phyloP scores from a whole-genome alignment of 305 asterid species.

The Caryopteris hybrid region DNA sequence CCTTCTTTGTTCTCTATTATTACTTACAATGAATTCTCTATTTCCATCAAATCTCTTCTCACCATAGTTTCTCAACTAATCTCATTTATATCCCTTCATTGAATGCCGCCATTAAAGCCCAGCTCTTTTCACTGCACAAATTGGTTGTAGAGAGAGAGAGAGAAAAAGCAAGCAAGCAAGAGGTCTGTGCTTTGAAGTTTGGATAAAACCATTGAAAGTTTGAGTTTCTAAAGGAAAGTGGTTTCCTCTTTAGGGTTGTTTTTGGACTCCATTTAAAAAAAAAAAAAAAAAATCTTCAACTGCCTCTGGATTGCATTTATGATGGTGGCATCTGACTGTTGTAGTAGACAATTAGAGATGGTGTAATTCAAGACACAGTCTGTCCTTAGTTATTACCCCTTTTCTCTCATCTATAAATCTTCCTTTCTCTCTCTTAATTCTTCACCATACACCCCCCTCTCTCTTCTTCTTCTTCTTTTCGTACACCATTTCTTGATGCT shows the following conservation, averaged over 20 bases:
- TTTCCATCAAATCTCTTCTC: not conserved
- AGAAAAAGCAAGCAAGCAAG: not conserved
- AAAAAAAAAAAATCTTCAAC: too few relatives aligned
- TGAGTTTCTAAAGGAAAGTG: not conserved
- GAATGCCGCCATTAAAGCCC: slow-evolving; percentile 56
- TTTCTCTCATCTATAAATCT: slow-evolving; percentile 49
- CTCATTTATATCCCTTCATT: slow-evolving; percentile 71
- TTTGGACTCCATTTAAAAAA: slow-evolving; percentile 21
- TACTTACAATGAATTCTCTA: slow-evolving; percentile 20
- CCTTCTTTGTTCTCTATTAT: slow-evolving; percentile 12
- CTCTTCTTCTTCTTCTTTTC: not conserved
- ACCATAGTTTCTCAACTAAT: slow-evolving; percentile 63
- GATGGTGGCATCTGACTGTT: slow-evolving; percentile 49
- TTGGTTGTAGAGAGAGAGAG: slow-evolving; percentile 46
- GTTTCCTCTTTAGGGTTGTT: not conserved
- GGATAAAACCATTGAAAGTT: slow-evolving; percentile 21
- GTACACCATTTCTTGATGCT: not conserved
- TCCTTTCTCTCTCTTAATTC: slow-evolving; percentile 19
- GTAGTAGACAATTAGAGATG: slow-evolving; percentile 36
- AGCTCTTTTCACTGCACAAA: slow-evolving; percentile 51
- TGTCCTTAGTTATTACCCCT: slow-evolving; percentile 51
- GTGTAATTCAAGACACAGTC: slow-evolving; percentile 60
- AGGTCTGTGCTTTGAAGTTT: slow-evolving; percentile 20
- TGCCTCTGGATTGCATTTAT: slow-evolving; percentile 59
- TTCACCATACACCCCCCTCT: slow-evolving; percentile 15